Base-by-base conservation (phyloP, 257 asterid genomes). In the Plantago ovata region DNA sequence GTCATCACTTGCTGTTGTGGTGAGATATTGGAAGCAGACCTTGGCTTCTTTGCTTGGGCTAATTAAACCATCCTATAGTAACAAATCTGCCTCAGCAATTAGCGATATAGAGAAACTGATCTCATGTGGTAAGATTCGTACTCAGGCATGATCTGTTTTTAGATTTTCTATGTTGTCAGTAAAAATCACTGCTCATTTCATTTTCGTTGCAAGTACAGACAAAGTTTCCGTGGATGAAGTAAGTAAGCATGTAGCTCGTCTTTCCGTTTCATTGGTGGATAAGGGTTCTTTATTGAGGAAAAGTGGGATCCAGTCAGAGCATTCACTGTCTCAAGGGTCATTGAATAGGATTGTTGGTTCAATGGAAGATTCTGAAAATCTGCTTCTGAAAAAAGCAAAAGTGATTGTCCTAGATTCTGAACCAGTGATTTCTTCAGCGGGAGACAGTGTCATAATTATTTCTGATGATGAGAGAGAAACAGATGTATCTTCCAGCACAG, bases 11-110 rank as follows among this genome's bases (percentile, higher is more conserved):
- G 77, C 82, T 63, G 82, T 80, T 4, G 90, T 92, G 77, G 79
- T 79, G 53, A 80, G 98, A 74, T 85, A 92, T 76, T 92, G 97
- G 98, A 92, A 82, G 75, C 86, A 77, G 61, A 69, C 95, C 16
- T 47, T 88, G 63, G 71, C 75, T 67, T 80, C 76, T 74, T 72
- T 92, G 84, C 81, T 92, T 22, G 75, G 81, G 68, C 74, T 82
- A 72, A 65, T 92, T 64, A 86, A 74, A 79, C 71, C 60, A 53
- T 74, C 76, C 54, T 82, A 88, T 70, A 67, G 78, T 60, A 62
- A 60, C 58, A 68, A 67, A 73, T 62, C 91, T 77, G 78, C 82
- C 69, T 81, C 84, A 39, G 81, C 72, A 74, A 56, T 83, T 16
- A 65, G 54, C 53, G 75, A 71, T 51, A 68, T 92, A 45, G 94